phyloP scores from a whole-genome alignment of 73 alveolate species.

The Paraurostyla sp. region DNA sequence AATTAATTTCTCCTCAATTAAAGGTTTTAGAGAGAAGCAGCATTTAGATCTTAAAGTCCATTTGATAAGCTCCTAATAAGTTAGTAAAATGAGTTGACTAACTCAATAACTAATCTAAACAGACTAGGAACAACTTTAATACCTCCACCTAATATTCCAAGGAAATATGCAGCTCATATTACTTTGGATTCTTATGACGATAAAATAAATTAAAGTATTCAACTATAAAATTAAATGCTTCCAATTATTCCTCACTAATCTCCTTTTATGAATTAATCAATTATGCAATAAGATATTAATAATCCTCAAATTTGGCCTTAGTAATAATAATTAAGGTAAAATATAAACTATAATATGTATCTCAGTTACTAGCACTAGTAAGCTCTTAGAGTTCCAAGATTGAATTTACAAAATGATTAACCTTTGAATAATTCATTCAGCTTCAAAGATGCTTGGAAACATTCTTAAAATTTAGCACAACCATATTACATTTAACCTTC shows the following conservation, averaged over 20 bases:
- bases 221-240: neutral
- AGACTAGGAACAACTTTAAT: no score
- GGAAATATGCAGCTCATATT: neutral
- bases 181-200: neutral
- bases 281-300: no score
- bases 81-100: no score
- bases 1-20: no score
- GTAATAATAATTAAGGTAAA: neutral
- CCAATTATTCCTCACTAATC: neutral
- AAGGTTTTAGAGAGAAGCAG: no score
- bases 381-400: neutral
- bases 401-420: neutral
- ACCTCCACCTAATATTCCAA: neutral
- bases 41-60: no score
- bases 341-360: neutral
- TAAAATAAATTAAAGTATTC: neutral
- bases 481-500: neutral
- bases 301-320: no score
- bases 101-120: no score
- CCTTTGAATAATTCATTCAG: neutral
- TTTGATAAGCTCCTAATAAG: no score
- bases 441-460: slow-evolving; percentile 5
- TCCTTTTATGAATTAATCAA: neutral
- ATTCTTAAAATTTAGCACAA: neutral
- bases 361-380: neutral